Base-by-base conservation (phyloP, 177 flowering plant genomes). In the Vitis hybrid region DNA sequence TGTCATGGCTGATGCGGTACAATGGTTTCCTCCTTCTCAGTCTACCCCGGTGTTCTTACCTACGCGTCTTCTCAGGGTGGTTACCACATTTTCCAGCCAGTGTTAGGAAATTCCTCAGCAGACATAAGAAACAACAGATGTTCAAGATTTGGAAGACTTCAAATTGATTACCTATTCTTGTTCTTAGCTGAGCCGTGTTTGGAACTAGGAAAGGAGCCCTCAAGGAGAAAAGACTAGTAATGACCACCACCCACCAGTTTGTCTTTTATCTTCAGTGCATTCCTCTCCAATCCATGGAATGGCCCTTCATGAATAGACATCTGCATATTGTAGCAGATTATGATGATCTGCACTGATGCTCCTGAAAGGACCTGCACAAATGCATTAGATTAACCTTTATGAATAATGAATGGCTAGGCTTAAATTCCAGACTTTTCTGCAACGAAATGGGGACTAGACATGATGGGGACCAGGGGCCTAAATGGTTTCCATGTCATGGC, bases 401-500 rank as follows among this genome's bases (percentile, higher is more conserved):
- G 24, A 21, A 21, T 21, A 0, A 21, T 21, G 27, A 24, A 24
- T 24, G 8, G 46, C 46, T 11, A 15, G 56, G n/a, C 16, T 54
- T 54, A 54, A 54, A 54, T 54, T 54, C 18, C 56, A 15, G 2
- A 14, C 56, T 54, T 19, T 57, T 57, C 60, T 16, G 24, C 2
- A 57, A 16, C 19, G 60, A 19, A 19, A 57, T 15, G 6, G 69
- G 40, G 46, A 40, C 46, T 13, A 58, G 30, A 18, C 12, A 40
- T 7, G 62, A 32, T 15, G 73, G 60, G 72, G 72, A 21, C 67
- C 65, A 12, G 2, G 2, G 21, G 35, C 71, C 46, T 15, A 65
- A 75, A 62, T 81, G 84, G 76, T 56, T 78, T 78, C 81, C 84
- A 81, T 62, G 80, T 81, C 84, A 81, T 69, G 51, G 80, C 72